Conservation (phyloP, 2,329 filamentous ascomycete genomes). For the Hymenotorrendiella dingleyae region DNA sequence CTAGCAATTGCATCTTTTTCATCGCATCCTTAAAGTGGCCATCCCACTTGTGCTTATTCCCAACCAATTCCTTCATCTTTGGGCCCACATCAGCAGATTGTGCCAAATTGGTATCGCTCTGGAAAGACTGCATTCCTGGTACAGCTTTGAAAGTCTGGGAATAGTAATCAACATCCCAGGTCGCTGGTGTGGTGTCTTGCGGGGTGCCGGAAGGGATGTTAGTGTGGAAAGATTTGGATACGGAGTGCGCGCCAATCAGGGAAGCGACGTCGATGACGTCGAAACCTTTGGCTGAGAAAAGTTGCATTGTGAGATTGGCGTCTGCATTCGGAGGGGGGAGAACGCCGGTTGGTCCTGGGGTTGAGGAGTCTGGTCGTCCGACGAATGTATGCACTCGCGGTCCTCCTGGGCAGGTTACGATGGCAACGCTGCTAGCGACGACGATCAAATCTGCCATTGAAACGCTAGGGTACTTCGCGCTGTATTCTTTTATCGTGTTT, state of each 20-base stretch:
- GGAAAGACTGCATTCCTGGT: slow-evolving; percentile 62
- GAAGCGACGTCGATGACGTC: slow-evolving; percentile 32
- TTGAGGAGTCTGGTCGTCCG: slow-evolving; percentile 12
- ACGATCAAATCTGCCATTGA: slow-evolving; percentile 15
- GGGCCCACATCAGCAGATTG: slow-evolving; percentile 66
- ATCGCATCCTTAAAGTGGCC: slow-evolving; percentile 28
- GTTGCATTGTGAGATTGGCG: slow-evolving; percentile 18
- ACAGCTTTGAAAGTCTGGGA: slow-evolving; percentile 27
- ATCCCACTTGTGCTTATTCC: slow-evolving; percentile 31
- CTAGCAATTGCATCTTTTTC: slow-evolving; percentile 13
- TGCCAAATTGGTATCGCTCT: slow-evolving; percentile 85
- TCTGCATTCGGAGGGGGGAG: slow-evolving; percentile 9
- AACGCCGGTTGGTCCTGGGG: slow-evolving; percentile 2
- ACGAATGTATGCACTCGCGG: slow-evolving; percentile 12
- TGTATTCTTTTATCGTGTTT: slow-evolving; percentile 4
- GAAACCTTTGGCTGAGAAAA: slow-evolving; percentile 34
- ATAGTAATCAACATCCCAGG: slow-evolving; percentile 34
- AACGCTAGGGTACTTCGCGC: slow-evolving; percentile 5
- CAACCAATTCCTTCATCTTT: slow-evolving; percentile 32
- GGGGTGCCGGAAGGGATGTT: slow-evolving; percentile 24
- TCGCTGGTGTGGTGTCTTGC: slow-evolving; percentile 32
- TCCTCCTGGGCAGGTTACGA: slow-evolving; percentile 14
- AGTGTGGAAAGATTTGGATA: slow-evolving; percentile 29
- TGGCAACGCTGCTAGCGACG: slow-evolving; percentile 12
- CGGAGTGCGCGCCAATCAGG: slow-evolving; percentile 33